These are phyloP conservation scores for Acer yangbiense DNA, from an alignment of 345 rosid genomes.

Conservation along the genomic window DNA sequence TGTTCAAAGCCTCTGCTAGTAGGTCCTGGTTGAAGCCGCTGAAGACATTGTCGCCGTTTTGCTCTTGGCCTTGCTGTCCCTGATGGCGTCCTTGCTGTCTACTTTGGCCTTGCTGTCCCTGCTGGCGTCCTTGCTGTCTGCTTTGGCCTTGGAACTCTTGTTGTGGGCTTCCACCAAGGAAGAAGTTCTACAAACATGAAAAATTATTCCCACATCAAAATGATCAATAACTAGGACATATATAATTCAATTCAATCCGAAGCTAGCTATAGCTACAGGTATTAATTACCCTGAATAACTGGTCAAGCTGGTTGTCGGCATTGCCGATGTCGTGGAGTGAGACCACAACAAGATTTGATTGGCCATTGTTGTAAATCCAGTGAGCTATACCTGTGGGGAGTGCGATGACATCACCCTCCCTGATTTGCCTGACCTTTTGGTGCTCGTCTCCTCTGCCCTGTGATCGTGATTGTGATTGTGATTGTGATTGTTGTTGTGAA, in stretches of 20 bases:
- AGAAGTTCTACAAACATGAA: slow-evolving; percentile 40
- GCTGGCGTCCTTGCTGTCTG: too few relatives aligned
- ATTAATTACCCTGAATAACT: slow-evolving; percentile 35
- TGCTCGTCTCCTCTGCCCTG: slow-evolving; percentile 20
- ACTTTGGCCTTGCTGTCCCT: not conserved
- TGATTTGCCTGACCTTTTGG: slow-evolving; percentile 38
- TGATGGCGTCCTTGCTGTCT: too few relatives aligned
- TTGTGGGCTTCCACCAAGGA: slow-evolving; percentile 50
- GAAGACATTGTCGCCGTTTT: slow-evolving; percentile 37
- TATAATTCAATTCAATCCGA: too few relatives aligned
- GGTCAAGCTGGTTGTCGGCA: slow-evolving; percentile 50
- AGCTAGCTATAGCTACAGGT: too few relatives aligned
- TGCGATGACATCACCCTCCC: slow-evolving; percentile 45
- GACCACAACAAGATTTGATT: slow-evolving; percentile 34
- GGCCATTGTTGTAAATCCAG: slow-evolving; percentile 53
- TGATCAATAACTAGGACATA: not conserved
- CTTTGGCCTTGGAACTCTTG: slow-evolving; percentile 8
- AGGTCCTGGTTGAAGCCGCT: slow-evolving; percentile 42
- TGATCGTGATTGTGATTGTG: not conserved
- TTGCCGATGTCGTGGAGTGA: slow-evolving; percentile 37
- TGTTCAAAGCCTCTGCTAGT: slow-evolving; percentile 47
- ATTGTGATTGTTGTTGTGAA: slow-evolving; percentile 26
- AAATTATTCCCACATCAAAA: not conserved
- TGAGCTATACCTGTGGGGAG: slow-evolving; percentile 45
- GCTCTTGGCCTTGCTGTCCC: too few relatives aligned